Evolutionary conservation across 2,329 filamentous ascomycete species (phyloP), one percentile per base, ranked within the genome.

Genomic region (Chrysoporthe deuterocubensis): DNA sequence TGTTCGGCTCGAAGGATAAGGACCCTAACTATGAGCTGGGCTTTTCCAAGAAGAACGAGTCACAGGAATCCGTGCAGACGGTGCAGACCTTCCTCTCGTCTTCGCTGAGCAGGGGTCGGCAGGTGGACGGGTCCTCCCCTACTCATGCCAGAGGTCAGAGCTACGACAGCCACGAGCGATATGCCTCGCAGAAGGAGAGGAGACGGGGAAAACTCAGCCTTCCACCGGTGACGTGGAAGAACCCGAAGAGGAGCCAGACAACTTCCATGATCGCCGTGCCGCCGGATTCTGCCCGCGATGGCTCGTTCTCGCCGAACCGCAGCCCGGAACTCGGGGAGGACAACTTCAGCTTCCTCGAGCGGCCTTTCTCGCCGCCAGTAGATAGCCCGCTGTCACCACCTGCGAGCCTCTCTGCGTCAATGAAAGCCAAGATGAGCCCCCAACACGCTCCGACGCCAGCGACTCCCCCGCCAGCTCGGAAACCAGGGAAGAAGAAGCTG

Each of bases 361-460:
- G 65, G 3, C 68, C 68, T 1, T 69, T 67, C 43, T 67, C 68
- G 48, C 68, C 68, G 32, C 52, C 68, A 5, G 63, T 44, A 32
- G 68, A 64, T 18, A 44, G 65, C 16, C 68, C 68, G 4, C 43
- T 62, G 16, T 69, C 68, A 18, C 68, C 68, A 2, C 58, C 68
- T 2, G 65, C 57, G 34, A 69, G 68, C 40, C 32, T 70, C 40
- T 74, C 75, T 0, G 73, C 76, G 18, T 78, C 77, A 7, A 73
- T 75, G 34, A 75, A 76, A 11, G 75, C 74, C 14, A 74, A 72
- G 60, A 60, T 78, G 42, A 74, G 73, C n/a, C 72, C 71, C 14
- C 66, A 62, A 37, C 66, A 56, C 18, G 50, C 56, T 4, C 62
- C 65, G 18, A 46, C 21, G 14, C 11, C 72, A 6, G 67, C 70